phyloP scores from a whole-genome alignment of 257 asterid genomes.

The Ballota nigra region DNA sequence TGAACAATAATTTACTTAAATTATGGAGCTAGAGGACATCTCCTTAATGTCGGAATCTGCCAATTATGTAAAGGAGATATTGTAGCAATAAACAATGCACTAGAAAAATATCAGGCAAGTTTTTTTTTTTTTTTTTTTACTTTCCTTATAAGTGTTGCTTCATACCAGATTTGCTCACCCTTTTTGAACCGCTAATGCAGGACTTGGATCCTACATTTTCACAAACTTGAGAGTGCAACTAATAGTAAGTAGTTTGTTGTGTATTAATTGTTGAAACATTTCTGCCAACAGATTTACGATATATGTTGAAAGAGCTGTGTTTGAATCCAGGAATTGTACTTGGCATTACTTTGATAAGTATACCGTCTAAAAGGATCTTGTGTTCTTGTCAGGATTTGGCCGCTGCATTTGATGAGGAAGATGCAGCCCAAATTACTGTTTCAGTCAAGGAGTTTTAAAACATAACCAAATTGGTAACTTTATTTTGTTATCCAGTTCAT shows the following conservation, averaged over 20 bases:
- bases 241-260: conserved; percentile 30
- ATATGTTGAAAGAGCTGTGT: not conserved
- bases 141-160: not conserved
- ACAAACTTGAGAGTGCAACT: conserved; percentile 39
- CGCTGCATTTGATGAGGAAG: conserved; percentile 45
- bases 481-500: not conserved
- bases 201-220: conserved; percentile 50
- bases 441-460: conserved; percentile 44
- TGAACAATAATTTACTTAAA: conserved; percentile 36
- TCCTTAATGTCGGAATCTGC: conserved; percentile 44
- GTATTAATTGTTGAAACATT: not conserved
- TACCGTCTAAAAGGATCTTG: not conserved
- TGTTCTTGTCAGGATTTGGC: conserved; percentile 40
- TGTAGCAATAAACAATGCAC: conserved; percentile 38
- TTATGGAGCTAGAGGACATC: conserved; percentile 44
- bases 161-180: conserved; percentile 4
- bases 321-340: not conserved
- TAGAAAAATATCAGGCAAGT: conserved; percentile 44
- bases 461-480: conserved; percentile 37
- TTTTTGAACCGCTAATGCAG: conserved; percentile 22
- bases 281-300: not conserved
- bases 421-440: conserved; percentile 31
- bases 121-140: not conserved
- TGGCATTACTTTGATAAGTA: not conserved
- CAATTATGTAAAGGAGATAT: conserved; percentile 41